These are phyloP conservation scores for Kuraishia hungarica DNA, from an alignment of 805 yeast genomes.

Conservation along the genomic window DNA sequence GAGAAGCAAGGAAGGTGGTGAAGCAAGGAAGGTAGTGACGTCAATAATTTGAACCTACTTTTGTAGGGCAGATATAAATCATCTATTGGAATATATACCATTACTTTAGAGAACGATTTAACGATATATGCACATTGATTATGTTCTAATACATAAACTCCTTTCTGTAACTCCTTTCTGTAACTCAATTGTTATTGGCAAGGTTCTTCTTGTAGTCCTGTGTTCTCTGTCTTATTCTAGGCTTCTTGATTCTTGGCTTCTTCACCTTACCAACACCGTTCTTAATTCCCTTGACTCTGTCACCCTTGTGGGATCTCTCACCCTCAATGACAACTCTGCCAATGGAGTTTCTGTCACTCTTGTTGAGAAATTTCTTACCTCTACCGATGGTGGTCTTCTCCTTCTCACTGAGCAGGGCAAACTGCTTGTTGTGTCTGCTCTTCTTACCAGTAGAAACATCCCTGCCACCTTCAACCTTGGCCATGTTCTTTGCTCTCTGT, in stretches of 20 bases:
- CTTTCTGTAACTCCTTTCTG: no score
- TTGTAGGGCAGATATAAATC: no score
- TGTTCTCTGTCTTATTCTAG: constrained; percentile 42
- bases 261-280: constrained; percentile 40
- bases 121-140: not conserved
- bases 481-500: constrained; percentile 50
- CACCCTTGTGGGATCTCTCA: constrained; percentile 66
- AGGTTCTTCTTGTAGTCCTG: constrained; percentile 18
- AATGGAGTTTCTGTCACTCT: constrained; percentile 66
- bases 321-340: constrained; percentile 66
- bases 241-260: constrained; percentile 50
- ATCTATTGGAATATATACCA: no score
- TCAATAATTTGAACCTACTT: no score
- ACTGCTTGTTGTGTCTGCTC: constrained; percentile 1
- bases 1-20: no score
- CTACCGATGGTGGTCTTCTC: constrained; percentile 77
- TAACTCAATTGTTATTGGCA: not conserved
- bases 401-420: constrained; percentile 39
- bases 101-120: no score
- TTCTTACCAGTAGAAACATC: constrained; percentile 11
- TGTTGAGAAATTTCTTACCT: constrained; percentile 67
- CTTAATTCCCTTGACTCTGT: constrained; percentile 49
- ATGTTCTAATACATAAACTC: not conserved
- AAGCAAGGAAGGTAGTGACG: no score
- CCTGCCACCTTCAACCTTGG: constrained; percentile 13